A percentile compares a stretch with the other conserved stretches of the same genome.
Conservation (phyloP, 2,329 filamentous ascomycete species). For the Pseudocercospora fijiensis region DNA sequence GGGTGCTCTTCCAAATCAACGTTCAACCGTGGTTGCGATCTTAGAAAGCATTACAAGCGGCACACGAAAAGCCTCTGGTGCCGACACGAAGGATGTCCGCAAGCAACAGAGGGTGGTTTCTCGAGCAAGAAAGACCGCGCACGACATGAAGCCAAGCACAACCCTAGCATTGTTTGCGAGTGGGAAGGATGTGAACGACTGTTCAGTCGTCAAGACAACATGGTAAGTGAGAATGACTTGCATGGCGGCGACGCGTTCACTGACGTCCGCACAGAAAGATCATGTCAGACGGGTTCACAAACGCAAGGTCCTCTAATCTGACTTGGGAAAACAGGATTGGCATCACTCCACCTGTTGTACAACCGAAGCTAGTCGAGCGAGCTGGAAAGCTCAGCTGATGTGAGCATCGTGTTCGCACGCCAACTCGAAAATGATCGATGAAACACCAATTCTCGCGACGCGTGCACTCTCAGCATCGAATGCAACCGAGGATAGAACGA, state of each 20-base stretch:
- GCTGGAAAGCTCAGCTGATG: neutral
- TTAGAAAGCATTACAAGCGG: slow-evolving; percentile 63
- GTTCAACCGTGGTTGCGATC: slow-evolving; percentile 60
- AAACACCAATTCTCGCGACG: neutral
- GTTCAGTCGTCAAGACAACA: slow-evolving; percentile 63
- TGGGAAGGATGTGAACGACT: slow-evolving; percentile 58
- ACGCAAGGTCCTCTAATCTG: slow-evolving; percentile 14
- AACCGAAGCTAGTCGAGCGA: neutral
- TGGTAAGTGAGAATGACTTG: slow-evolving; percentile 45
- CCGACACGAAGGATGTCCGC: slow-evolving; percentile 58
- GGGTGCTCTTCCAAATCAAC: slow-evolving; percentile 59
- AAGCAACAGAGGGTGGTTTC: slow-evolving; percentile 57
- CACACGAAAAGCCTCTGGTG: slow-evolving; percentile 63
- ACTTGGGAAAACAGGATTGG: slow-evolving; percentile 7
- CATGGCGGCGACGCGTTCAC: neutral
- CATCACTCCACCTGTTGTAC: neutral
- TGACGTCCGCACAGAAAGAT: slow-evolving; percentile 29
- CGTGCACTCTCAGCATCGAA: neutral
- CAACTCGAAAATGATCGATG: neutral
- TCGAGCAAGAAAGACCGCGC: slow-evolving; percentile 63
- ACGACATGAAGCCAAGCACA: slow-evolving; percentile 63
- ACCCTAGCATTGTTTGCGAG: slow-evolving; percentile 58
- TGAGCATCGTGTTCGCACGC: neutral
- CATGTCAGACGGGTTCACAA: slow-evolving; percentile 34
- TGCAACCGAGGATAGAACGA: neutral